Conservation (phyloP, 768 basidiomycete species). For the Suillus americanus region DNA sequence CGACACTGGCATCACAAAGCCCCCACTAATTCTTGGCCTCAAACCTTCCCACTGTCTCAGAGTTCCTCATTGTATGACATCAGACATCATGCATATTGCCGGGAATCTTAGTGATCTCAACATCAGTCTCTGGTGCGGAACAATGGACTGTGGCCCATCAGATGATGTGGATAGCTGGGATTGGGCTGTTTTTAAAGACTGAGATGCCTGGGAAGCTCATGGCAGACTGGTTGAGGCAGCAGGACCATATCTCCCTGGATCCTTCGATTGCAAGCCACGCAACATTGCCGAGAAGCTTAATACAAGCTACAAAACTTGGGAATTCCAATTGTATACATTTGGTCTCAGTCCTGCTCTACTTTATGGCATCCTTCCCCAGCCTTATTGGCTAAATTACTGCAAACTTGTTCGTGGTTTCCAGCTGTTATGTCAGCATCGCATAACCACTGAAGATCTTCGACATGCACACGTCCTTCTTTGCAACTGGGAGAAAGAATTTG, state of each 20-base stretch:
- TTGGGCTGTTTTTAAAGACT: background rate
- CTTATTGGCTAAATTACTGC: conserved; percentile 22
- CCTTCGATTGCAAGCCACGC: no score
- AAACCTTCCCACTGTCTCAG: background rate
- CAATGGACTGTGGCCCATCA: background rate
- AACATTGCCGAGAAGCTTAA: conserved; percentile 23
- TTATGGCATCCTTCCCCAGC: conserved; percentile 13
- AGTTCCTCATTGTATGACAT: background rate
- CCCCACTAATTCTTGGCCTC: background rate
- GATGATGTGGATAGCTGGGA: background rate
- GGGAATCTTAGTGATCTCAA: background rate
- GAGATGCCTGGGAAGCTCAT: background rate
- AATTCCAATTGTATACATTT: conserved; percentile 19
- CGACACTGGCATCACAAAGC: conserved; percentile 32
- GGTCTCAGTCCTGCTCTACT: conserved; percentile 20
- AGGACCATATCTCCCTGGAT: conserved; percentile 8
- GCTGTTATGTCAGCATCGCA: conserved; percentile 18
- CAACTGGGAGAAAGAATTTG: conserved; percentile 28
- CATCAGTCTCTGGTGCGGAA: background rate
- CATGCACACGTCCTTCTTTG: conserved; percentile 14
- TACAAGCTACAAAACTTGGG: conserved; percentile 23
- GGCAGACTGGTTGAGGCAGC: no score
- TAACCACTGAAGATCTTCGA: conserved; percentile 13
- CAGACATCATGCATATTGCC: background rate
- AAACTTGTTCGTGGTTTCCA: conserved; percentile 21